A percentile compares a stretch with the other conserved stretches of the same genome.
These are phyloP conservation scores for Solanum virginianum DNA, from an alignment of 257 asterid genomes.

Conservation along the genomic window DNA sequence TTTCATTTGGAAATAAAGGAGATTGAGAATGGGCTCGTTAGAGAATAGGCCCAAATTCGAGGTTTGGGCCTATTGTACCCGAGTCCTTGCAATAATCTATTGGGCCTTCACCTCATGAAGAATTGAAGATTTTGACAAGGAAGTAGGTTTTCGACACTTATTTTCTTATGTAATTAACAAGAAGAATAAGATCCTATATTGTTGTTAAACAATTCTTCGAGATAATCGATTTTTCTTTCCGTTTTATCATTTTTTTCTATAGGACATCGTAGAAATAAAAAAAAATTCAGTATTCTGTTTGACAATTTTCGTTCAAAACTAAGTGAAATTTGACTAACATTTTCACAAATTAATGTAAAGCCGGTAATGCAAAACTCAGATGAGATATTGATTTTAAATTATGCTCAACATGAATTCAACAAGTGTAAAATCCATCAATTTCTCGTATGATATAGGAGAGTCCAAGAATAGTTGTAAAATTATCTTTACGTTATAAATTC, in stretches of 20 bases:
- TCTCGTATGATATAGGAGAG: background rate
- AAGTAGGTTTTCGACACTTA: background rate
- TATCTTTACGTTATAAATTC: accelerated
- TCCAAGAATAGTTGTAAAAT: background rate
- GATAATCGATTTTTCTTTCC: background rate
- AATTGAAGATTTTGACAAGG: background rate
- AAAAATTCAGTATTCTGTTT: background rate
- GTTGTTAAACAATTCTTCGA: background rate
- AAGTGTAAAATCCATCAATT: background rate
- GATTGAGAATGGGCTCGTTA: background rate
- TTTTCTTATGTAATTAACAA: background rate
- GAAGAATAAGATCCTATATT: background rate
- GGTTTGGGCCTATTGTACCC: background rate
- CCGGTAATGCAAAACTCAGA: background rate
- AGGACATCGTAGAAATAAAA: background rate
- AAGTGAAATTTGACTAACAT: background rate
- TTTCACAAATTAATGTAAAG: background rate
- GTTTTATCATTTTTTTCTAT: background rate
- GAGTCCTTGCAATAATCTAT: background rate
- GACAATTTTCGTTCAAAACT: too few relatives aligned
- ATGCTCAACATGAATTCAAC: background rate
- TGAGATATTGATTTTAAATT: background rate
- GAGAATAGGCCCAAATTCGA: background rate
- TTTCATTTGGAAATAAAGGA: background rate
- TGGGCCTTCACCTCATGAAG: too few relatives aligned